Conservation (phyloP, 768 basidiomycete genomes). For the Lactarius pseudohatsudake region DNA sequence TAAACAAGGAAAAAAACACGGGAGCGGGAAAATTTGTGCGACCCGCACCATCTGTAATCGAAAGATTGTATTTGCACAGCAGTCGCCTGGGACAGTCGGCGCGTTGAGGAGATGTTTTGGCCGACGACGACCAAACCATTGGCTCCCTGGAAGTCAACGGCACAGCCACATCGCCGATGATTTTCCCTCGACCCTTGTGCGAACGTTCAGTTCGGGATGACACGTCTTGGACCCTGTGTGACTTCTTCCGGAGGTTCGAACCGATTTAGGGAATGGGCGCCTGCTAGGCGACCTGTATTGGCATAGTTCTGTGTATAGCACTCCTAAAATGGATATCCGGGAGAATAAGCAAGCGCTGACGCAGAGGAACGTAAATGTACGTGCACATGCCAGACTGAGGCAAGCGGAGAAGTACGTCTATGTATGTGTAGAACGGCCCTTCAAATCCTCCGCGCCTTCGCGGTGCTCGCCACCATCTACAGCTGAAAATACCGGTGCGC, state of each 20-base stretch:
- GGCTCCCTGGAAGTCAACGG: background rate
- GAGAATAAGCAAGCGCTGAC: background rate
- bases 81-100: conserved; percentile 5
- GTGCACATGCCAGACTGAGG: background rate
- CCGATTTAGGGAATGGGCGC: conserved; percentile 16
- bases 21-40: background rate
- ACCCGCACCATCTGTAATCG: background rate
- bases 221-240: background rate
- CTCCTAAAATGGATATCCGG: conserved; percentile 4
- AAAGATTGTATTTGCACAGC: background rate
- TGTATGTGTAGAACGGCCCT: background rate
- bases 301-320: background rate
- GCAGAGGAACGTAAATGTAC: conserved; percentile 1
- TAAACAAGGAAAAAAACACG: conserved; percentile 13
- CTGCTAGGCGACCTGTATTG: background rate
- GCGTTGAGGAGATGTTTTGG: background rate
- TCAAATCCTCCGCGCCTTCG: background rate
- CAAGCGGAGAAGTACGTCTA: background rate
- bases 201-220: background rate
- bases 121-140: background rate
- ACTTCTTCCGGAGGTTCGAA: conserved; percentile 15
- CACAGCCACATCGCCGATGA: conserved; percentile 24
- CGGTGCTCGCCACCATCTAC: background rate
- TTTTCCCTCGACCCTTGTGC: conserved; percentile 3
- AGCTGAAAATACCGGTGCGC: conserved; percentile 13